These are phyloP conservation scores for Melastoma candidum DNA, from an alignment of 441 rosid species.

Conservation along the genomic window DNA sequence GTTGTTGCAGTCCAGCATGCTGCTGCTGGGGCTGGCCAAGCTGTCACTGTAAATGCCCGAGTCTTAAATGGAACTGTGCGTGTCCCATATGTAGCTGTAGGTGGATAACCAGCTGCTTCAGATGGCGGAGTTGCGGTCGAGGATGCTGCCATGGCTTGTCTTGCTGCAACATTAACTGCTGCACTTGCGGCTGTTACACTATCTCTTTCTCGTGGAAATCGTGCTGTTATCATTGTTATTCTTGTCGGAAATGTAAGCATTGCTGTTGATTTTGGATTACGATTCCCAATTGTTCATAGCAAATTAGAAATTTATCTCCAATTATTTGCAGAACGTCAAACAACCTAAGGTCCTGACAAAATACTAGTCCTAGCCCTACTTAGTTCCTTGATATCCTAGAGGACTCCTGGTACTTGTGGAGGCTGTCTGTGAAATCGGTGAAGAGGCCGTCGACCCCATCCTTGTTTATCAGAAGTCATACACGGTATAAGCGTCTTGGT, in stretches of 20 bases:
- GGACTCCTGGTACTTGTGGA: slow-evolving; percentile 5
- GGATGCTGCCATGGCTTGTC: neutral
- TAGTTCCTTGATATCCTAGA: neutral
- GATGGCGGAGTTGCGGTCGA: too few species aligned
- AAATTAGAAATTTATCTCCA: too few species aligned
- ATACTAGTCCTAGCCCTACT: too few species aligned
- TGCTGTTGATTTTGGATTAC: too few species aligned
- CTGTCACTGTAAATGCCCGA: slow-evolving; percentile 1
- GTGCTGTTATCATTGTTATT: too few species aligned
- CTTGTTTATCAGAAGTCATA: slow-evolving; percentile 7
- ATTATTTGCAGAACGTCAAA: too few species aligned
- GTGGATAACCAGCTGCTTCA: too few species aligned
- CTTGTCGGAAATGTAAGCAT: too few species aligned
- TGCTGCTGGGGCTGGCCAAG: neutral
- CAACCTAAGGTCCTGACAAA: too few species aligned
- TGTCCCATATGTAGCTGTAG: slow-evolving; percentile 2
- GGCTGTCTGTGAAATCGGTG: slow-evolving; percentile 5
- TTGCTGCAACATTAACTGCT: slow-evolving; percentile 8
- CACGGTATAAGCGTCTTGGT: slow-evolving; percentile 1
- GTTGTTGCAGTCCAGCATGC: neutral
- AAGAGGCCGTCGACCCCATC: slow-evolving; percentile 7
- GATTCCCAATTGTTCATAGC: too few species aligned
- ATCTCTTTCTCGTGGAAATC: too few species aligned
- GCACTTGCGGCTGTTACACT: neutral
- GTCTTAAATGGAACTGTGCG: neutral